These are phyloP conservation scores for Geotrichum europaeum DNA, from an alignment of 1,139 yeast species.

Conservation along the genomic window DNA sequence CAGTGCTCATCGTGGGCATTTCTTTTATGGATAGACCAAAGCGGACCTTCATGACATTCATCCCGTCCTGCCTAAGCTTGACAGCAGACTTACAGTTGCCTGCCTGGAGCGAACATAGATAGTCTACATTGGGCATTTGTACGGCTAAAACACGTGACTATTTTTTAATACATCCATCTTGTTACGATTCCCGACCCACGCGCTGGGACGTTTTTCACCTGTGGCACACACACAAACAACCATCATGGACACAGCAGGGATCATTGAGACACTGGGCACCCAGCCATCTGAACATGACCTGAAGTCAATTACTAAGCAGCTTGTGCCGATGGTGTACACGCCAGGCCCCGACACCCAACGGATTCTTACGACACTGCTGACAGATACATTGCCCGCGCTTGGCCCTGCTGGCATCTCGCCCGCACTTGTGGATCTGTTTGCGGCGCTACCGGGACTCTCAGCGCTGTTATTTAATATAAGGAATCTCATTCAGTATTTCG, in stretches of 20 bases:
- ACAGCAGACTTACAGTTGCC: no score
- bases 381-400: slow-evolving; percentile 4
- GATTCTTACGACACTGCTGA: background rate
- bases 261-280: background rate
- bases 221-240: background rate
- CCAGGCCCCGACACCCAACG: slow-evolving; percentile 3
- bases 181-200: background rate
- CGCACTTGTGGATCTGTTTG: slow-evolving; percentile 1
- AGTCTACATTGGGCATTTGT: background rate
- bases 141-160: background rate
- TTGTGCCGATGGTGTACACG: background rate
- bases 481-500: background rate
- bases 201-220: background rate
- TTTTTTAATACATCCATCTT: no score
- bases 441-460: slow-evolving; percentile 5
- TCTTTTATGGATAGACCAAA: no score
- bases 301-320: background rate
- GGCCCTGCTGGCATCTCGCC: background rate
- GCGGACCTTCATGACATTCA: no score
- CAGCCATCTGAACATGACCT: slow-evolving; percentile 2
- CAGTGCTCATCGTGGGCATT: no score
- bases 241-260: background rate
- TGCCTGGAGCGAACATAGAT: no score
- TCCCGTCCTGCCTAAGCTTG: no score
- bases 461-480: slow-evolving; percentile 5